Base-by-base conservation (phyloP, 768 basidiomycete genomes). In the Boletus barrowsii region DNA sequence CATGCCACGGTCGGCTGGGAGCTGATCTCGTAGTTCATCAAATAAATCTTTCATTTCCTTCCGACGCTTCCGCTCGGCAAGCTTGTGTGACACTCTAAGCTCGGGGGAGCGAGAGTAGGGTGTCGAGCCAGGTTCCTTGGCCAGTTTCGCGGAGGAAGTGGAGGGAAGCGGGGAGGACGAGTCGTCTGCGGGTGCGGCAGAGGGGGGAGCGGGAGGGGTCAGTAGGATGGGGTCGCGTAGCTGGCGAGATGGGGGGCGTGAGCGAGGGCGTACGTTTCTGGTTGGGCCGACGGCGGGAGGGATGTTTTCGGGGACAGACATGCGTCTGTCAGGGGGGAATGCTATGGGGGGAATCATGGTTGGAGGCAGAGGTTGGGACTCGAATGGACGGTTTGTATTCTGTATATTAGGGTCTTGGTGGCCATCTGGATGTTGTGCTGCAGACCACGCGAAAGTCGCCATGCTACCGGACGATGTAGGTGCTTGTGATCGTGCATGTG, bases 31-130 rank as follows among this genome's bases (percentile, higher is more conserved):
- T 58, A 99, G 74, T 69, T 99, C 97, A 62, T 99, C 97, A 67
- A 98, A 98, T 42, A 99, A 71, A 55, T 98, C 95, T 69, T 97
- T 97, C 97, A 99, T 99, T 74, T 99, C 97, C 73, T 96, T 98
- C 72, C 97, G 80, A 62, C 97, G 76, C 72, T 98, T 98, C 56
- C 97, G 79, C 74, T 99, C 97, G 3, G 97, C 97, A 30, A 99
- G 82, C 67, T 99, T 99, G 74, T 99, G 97, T 3, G 91, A 93
- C 32, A 98, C 86, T 49, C 95, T 83, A 41, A 99, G 77, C 70
- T 98, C 97, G 9, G 96, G 96, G 0, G 90, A 93, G 54, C 96
- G 88, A 50, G 94, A 94, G 72, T 98, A 99, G 5, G 95, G 95
- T 13, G 92, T 91, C 35, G 78, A 62, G 53, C 81, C 69, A 29